Base-by-base conservation (phyloP, 176 grass and related monocot species). In the Aegilops longissima region DNA sequence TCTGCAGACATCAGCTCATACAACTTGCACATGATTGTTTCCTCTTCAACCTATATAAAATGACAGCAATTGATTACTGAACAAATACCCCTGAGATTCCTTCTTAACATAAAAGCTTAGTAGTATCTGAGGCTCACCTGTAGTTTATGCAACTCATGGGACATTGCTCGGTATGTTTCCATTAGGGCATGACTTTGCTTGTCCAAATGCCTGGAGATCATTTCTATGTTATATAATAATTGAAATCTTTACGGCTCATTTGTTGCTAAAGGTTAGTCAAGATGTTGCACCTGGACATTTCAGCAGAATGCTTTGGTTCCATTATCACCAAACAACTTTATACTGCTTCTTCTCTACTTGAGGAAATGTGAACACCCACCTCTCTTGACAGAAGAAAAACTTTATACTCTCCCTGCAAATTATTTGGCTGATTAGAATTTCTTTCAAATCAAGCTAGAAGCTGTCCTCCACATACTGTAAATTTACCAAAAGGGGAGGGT, bases 11-110 rank as follows among this genome's bases (percentile, higher is more conserved):
- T 96, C 36, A 90, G 25, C 58, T 91, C 85, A 45, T 96, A 94
- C 61, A 98, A 67, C 51, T 98, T 98, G 9, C 67, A 84, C 92
- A 98, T 98, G 61, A 94, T 84, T 82, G 90, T 94, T 84, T 98
- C 91, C 84, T 98, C 96, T 89, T 96, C 96, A 62, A 96, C 87
- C 93, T 96, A 88, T 27, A 83, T 11, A 87, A 38, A 79, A 70
- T 63, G n/a, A 66, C 63, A 54, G 24, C 12, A 86, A 65, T 18
- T 70, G 47, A 16, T 91, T 38, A 75, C 21, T 69, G 59, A 62
- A 47, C 30, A 88, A 80, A 9, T 70, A 82, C 35, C 9, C 18
- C 6, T 2, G 21, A 59, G 76, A 64, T 42, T 61, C 45, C 79
- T 29, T 58, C 27, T 66, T 36, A 68, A 86, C 24, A 79, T 44